Percentiles rank a stretch among this genome's conserved stretches.
Evolutionary conservation across 805 yeast species (phyloP).

Genomic region (Zygotorulaspora florentina): DNA sequence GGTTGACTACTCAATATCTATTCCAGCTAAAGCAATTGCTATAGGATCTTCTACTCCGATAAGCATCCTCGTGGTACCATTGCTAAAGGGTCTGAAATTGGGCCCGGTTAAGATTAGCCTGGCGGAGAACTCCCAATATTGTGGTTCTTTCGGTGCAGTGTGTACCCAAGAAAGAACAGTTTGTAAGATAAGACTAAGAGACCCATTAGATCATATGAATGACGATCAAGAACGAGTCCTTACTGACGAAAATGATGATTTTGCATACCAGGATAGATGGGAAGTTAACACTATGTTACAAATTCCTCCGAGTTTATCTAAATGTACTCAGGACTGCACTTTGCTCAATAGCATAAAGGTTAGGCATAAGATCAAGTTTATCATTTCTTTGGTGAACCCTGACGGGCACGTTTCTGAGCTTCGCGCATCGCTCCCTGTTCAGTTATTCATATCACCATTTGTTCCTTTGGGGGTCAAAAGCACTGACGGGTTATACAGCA

Average conservation of each 20-base stretch:
- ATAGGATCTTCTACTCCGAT: slow-evolving; percentile 78
- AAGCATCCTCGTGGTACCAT: slow-evolving; percentile 67
- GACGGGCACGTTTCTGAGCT: slow-evolving; percentile 92
- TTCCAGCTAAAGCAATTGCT: slow-evolving; percentile 85
- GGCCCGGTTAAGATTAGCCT: slow-evolving; percentile 70
- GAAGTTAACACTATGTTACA: slow-evolving; percentile 56
- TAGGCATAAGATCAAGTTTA: slow-evolving; percentile 82
- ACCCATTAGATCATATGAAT: slow-evolving; percentile 27
- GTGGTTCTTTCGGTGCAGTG: slow-evolving; percentile 54
- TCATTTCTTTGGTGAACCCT: slow-evolving; percentile 72
- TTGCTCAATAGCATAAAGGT: slow-evolving; percentile 67
- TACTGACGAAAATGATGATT: slow-evolving; percentile 21
- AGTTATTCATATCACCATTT: slow-evolving; percentile 74
- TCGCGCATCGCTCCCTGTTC: slow-evolving; percentile 83
- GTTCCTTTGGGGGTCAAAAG: slow-evolving; percentile 51
- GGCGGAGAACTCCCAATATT: slow-evolving; percentile 61
- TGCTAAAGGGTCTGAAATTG: slow-evolving; percentile 71
- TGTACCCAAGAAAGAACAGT: slow-evolving; percentile 62
- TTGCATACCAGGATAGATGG: slow-evolving; percentile 59
- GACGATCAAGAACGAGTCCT: slow-evolving; percentile 32
- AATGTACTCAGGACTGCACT: slow-evolving; percentile 84
- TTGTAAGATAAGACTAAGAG: slow-evolving; percentile 45
- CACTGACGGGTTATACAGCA: slow-evolving; percentile 13
- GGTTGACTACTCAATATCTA: slow-evolving; percentile 81
- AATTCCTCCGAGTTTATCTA: slow-evolving; percentile 68